Evolutionary conservation across 78 protist genomes (phyloP).

Genomic region (Dictyostelium discoideum): DNA sequence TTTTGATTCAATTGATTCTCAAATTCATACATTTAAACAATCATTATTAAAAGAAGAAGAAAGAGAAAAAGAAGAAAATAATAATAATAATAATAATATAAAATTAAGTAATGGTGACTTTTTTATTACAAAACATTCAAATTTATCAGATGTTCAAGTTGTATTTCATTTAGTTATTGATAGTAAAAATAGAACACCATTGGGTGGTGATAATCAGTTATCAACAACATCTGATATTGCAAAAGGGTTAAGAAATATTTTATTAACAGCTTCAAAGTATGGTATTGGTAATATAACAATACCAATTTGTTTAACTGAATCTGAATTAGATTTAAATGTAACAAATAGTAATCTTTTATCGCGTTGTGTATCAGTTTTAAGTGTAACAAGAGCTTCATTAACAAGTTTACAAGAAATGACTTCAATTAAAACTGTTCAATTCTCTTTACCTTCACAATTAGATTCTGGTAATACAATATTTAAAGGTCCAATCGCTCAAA

Average conservation of each 20-base stretch:
- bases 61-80: not conserved
- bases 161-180: constrained; percentile 69
- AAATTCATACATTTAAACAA: constrained; percentile 30
- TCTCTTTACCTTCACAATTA: constrained; percentile 48
- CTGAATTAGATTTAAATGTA: constrained; percentile 40
- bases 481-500: constrained; percentile 38
- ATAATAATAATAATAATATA: not conserved
- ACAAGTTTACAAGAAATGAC: constrained; percentile 60
- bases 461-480: constrained; percentile 44
- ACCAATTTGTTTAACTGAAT: constrained; percentile 59
- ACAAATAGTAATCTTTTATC: not conserved
- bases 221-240: constrained; percentile 51
- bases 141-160: constrained; percentile 74
- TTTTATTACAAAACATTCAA: constrained; percentile 71
- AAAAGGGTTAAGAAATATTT: constrained; percentile 68
- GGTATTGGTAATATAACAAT: constrained; percentile 67
- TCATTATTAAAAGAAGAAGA: not conserved
- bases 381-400: constrained; percentile 60
- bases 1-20: constrained; percentile 60
- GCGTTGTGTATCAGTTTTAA: not conserved
- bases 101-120: constrained; percentile 62
- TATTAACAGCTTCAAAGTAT: constrained; percentile 65
- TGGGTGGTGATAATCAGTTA: constrained; percentile 22
- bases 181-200: constrained; percentile 64
- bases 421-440: constrained; percentile 54